Base-by-base conservation (phyloP, 202 grass and related monocot genomes). In the Dendrocalamus latiflorus region DNA sequence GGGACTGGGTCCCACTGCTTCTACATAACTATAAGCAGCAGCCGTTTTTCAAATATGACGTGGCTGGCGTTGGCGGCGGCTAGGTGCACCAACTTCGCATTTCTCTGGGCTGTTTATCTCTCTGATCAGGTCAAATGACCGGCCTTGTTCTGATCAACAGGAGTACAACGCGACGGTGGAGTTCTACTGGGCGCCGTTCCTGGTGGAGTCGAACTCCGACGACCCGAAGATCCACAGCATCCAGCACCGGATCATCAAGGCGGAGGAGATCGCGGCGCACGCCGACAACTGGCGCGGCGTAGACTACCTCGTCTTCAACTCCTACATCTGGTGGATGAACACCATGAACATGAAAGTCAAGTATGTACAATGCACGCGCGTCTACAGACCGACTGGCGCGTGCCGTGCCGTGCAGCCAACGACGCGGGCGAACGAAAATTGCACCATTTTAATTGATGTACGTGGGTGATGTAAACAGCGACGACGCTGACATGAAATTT, bases 321-420 rank as follows among this genome's bases (percentile, higher is more conserved):
- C 91, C 25, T 97, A 97, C 83, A 94, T 97, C 75, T 97, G 94
- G 94, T 97, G 94, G 94, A 97, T 97, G 94, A 97, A 97, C 84
- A 88, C 82, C 1, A 41, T 77, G 50, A 65, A 91, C 74, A 94
- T 97, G 87, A 97, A 94, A 82, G 68, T 94, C 89, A 70, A 63
- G 94, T 97, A 85, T 37, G 86, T 81, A 33, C 49, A 24, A 12
- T 22, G 20, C 65, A 22, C 65, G 20, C 65, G 13, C 65, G 13
- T 68, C 21, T 25, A 26, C 56, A 6, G 22, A 59, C 24, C 0
- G n/a, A 22, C 55, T 24, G 0, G 14, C 24, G 24, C 11, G 0
- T 22, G 12, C 53, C 14, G 34, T 15, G 18, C 60, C 57, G 78
- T 57, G 66, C 53, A n/a, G 15, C 33, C 34, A 53, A 30, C 17